Evolutionary conservation across 1,284 basidiomycete genomes (phyloP).

Genomic region (Tilletia setariae): DNA sequence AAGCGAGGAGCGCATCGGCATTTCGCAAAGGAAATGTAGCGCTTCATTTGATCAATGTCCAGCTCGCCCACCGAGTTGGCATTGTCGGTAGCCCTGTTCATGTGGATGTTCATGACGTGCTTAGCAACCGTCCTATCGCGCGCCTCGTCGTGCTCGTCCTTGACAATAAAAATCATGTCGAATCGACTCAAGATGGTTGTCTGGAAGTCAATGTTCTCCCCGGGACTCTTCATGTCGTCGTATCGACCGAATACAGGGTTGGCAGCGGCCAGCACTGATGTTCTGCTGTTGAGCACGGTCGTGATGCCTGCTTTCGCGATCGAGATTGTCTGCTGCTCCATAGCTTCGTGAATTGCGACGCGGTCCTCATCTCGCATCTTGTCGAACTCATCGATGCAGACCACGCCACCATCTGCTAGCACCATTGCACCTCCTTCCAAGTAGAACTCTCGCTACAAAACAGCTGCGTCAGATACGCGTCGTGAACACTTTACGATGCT

Average conservation of each 20-base stretch:
- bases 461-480: constrained; percentile 11
- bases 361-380: constrained; percentile 99
- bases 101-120: constrained; percentile 98
- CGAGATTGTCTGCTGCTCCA: constrained; percentile 99
- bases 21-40: constrained; percentile 94
- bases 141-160: constrained; percentile 93
- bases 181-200: constrained; percentile 97
- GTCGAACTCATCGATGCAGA: constrained; percentile 99
- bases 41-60: constrained; percentile 96
- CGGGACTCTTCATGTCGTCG: constrained; percentile 93
- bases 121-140: constrained; percentile 91
- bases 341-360: constrained; percentile 98
- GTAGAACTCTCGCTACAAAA: constrained; percentile 84
- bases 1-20: constrained; percentile 91
- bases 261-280: constrained; percentile 92
- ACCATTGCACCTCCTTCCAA: constrained; percentile 99
- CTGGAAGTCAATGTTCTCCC: constrained; percentile 98
- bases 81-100: constrained; percentile 76
- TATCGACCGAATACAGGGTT: constrained; percentile 99
- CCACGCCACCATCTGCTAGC: constrained; percentile 93
- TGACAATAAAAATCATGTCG: constrained; percentile 99
- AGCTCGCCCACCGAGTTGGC: constrained; percentile 74
- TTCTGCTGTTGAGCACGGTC: constrained; percentile 92
- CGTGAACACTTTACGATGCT: background rate
- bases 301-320: constrained; percentile 99